Base-by-base conservation (phyloP, 495 filamentous ascomycete genomes). In the Evansstolkia leycettana region DNA sequence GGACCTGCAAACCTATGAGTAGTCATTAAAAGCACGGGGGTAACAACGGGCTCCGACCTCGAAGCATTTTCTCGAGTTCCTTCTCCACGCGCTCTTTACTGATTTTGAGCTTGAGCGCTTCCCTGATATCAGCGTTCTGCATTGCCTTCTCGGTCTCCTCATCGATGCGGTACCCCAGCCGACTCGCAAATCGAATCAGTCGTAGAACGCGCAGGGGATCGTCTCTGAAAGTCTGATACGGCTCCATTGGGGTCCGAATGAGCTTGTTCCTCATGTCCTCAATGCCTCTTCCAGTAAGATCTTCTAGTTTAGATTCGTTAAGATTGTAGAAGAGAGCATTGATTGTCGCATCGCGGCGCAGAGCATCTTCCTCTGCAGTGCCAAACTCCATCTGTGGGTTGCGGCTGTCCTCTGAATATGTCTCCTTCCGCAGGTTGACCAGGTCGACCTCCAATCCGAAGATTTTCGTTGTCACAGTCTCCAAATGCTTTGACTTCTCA, bases 251-350 rank as follows among this genome's bases (percentile, higher is more conserved):
- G 7, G 92, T 96, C 39, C 81, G 75, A 42, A 99, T 82, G 23
- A 87, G 51, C 37, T 72, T 69, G 5, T 64, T 60, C 28, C 66
- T 43, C 72, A 98, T 74, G 50, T 96, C 90, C 0, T 69, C 47
- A 12, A 93, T 54, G 0, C 90, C 90, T 27, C 54, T 60, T 10
- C 71, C 72, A 0, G 84, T 89, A 35, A 89, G 80, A 54, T 98
- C 90, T 54, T 98, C 90, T 8, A 96, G 72, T 34, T 64, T 44
- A 3, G 55, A 62, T 13, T 75, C 62, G 34, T 88, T 78, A 7
- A 98, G 64, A 42, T 96, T 96, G 54, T 93, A 98, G 60, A 98
- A 98, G 33, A 98, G 67, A 16, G 90, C 88, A 51, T 98, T 98
- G 39, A 98, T 72, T 2, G 87, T 94, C 8, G 92, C 86, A 64